Evolutionary conservation across 495 filamentous ascomycete species (phyloP).

Genomic region (Penicillium desertorum): DNA sequence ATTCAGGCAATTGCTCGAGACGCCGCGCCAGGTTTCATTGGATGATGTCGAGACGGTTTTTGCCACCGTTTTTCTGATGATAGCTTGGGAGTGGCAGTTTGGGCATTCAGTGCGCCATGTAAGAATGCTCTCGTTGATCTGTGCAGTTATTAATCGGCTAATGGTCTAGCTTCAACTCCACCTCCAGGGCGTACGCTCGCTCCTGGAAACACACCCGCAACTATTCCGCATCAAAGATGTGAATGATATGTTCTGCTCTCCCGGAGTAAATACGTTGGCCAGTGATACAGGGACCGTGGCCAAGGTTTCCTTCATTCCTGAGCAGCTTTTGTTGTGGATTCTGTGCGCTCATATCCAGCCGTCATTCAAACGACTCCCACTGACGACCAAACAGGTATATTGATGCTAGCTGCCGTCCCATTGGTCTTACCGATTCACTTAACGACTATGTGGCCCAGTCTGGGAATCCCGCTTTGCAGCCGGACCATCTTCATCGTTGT

Average conservation of each 20-base stretch:
- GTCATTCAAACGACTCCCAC: not conserved
- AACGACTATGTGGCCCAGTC: conserved; percentile 40
- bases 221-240: conserved; percentile 40
- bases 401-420: conserved; percentile 36
- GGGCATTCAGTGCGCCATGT: conserved; percentile 41
- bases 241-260: conserved; percentile 34
- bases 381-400: conserved; percentile 34
- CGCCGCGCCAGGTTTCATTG: conserved; percentile 30
- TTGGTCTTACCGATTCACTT: conserved; percentile 40
- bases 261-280: conserved; percentile 16
- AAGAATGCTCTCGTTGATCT: not conserved
- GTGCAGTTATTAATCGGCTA: not conserved
- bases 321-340: conserved; percentile 44
- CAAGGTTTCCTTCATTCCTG: conserved; percentile 41
- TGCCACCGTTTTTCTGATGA: conserved; percentile 45
- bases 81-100: conserved; percentile 46
- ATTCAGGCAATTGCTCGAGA: conserved; percentile 42
- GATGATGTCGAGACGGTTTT: conserved; percentile 41
- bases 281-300: conserved; percentile 16
- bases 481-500: conserved; percentile 40
- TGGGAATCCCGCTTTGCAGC: conserved; percentile 39
- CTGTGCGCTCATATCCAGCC: conserved; percentile 25
- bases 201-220: conserved; percentile 41
- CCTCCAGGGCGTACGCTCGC: conserved; percentile 41
- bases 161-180: conserved; percentile 35